A percentile compares a stretch with the other conserved stretches of the same genome.
Conservation (phyloP, 1,139 yeast genomes). For the Yamadazyma diospyri region DNA sequence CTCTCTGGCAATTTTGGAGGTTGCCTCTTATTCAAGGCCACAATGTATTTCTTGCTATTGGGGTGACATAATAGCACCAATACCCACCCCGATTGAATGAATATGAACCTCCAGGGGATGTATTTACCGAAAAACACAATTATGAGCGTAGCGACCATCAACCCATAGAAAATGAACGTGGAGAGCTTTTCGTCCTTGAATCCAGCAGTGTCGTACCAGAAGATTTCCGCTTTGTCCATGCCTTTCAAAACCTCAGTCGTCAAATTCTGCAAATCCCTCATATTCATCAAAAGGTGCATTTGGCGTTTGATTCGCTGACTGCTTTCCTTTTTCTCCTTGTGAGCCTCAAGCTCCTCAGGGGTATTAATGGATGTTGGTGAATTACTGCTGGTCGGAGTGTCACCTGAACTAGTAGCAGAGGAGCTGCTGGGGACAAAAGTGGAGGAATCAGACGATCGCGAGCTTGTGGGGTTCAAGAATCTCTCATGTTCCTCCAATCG, state of each 20-base stretch:
- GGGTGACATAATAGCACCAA: slow-evolving; percentile 55
- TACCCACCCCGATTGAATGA: slow-evolving; percentile 57
- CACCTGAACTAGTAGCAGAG: slow-evolving; percentile 4
- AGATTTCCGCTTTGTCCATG: slow-evolving; percentile 51
- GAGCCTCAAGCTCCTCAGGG: slow-evolving; percentile 13
- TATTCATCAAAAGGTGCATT: slow-evolving; percentile 46
- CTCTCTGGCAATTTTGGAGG: slow-evolving; percentile 14
- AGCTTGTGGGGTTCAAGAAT: slow-evolving; percentile 15
- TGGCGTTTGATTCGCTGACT: slow-evolving; percentile 31
- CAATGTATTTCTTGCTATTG: slow-evolving; percentile 34
- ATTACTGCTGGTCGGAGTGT: neutral
- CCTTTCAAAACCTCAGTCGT: slow-evolving; percentile 53
- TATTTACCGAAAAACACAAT: slow-evolving; percentile 55
- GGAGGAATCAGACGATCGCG: slow-evolving; percentile 22
- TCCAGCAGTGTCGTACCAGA: slow-evolving; percentile 63
- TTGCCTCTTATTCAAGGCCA: slow-evolving; percentile 12
- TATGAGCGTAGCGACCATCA: slow-evolving; percentile 29
- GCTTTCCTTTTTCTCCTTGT: slow-evolving; percentile 18
- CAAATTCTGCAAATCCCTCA: slow-evolving; percentile 62
- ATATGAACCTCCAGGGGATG: slow-evolving; percentile 63
- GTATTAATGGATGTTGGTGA: slow-evolving; percentile 8
- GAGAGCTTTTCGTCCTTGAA: slow-evolving; percentile 70
- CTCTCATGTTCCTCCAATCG: slow-evolving; percentile 13
- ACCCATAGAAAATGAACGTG: slow-evolving; percentile 48
- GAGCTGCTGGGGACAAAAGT: slow-evolving; percentile 5